phyloP scores from a whole-genome alignment of 441 rosid species.

The Eruca vesicaria region DNA sequence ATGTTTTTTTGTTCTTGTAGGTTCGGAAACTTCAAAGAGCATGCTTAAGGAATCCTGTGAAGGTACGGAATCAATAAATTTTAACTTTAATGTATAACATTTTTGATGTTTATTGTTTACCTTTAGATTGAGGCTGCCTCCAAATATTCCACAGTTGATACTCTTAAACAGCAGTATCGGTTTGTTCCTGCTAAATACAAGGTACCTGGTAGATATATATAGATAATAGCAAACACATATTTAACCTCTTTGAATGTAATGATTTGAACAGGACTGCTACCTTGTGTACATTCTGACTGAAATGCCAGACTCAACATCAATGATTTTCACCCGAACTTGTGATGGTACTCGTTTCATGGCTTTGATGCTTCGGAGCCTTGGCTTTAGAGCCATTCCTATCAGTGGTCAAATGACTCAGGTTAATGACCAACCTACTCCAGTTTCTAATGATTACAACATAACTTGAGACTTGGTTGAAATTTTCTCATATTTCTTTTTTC shows the following conservation, averaged over 20 bases:
- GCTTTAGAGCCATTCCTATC: constrained; percentile 90
- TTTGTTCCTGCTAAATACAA: constrained; percentile 83
- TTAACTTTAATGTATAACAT: constrained; percentile 9
- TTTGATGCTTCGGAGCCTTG: constrained; percentile 80
- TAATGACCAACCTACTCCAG: neutral
- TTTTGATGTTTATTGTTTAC: constrained; percentile 1
- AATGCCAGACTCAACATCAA: constrained; percentile 67
- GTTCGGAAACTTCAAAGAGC: constrained; percentile 94
- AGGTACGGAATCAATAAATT: constrained; percentile 45
- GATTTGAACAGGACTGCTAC: constrained; percentile 78
- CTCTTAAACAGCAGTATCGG: constrained; percentile 78
- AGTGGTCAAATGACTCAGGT: constrained; percentile 99
- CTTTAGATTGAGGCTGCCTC: constrained; percentile 89
- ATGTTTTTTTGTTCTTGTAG: constrained; percentile 43
- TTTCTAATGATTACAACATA: neutral
- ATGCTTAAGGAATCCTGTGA: constrained; percentile 87
- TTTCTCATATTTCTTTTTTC: neutral
- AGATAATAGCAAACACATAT: neutral
- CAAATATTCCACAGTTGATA: constrained; percentile 90
- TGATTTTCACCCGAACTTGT: constrained; percentile 96
- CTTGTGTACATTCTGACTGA: constrained; percentile 80
- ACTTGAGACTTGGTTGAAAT: too few relatives aligned
- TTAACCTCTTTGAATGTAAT: neutral
- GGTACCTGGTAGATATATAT: constrained; percentile 41
- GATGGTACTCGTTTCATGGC: constrained; percentile 80